Evolutionary conservation across 2,329 filamentous ascomycete species (phyloP).

Genomic region (Exophiala calicioides): DNA sequence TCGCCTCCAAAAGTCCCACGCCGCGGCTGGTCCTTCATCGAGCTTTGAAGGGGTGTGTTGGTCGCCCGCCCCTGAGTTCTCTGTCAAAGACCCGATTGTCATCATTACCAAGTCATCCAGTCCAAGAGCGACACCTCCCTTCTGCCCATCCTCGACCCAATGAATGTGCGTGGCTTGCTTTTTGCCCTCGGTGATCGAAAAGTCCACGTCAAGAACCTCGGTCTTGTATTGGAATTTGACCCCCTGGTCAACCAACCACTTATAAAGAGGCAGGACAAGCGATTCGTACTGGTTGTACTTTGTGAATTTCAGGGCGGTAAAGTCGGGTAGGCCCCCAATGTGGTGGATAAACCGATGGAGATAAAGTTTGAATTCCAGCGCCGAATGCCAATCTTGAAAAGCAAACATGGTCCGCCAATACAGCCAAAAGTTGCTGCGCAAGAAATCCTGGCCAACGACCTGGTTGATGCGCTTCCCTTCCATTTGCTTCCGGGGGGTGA

Average conservation of each 20-base stretch:
- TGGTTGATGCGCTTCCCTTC: slow-evolving; percentile 37
- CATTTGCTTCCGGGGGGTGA: slow-evolving; percentile 29
- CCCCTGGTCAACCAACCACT: slow-evolving; percentile 31
- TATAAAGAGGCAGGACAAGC: slow-evolving; percentile 30
- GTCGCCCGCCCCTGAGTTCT: slow-evolving; percentile 38
- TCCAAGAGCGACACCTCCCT: slow-evolving; percentile 30
- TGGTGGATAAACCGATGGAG: slow-evolving; percentile 31
- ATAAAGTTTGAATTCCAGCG: slow-evolving; percentile 34
- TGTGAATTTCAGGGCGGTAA: slow-evolving; percentile 28
- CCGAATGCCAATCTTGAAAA: slow-evolving; percentile 36
- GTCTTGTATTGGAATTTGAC: slow-evolving; percentile 36
- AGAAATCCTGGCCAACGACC: slow-evolving; percentile 31
- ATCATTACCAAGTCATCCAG: slow-evolving; percentile 43
- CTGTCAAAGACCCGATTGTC: slow-evolving; percentile 43
- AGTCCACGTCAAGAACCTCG: slow-evolving; percentile 33
- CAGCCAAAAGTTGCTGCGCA: slow-evolving; percentile 35
- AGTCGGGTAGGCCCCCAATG: slow-evolving; percentile 26
- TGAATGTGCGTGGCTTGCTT: slow-evolving; percentile 34
- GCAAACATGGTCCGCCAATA: slow-evolving; percentile 34
- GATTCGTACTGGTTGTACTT: slow-evolving; percentile 35
- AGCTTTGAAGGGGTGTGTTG: slow-evolving; percentile 35
- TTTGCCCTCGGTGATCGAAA: slow-evolving; percentile 20
- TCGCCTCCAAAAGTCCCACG: slow-evolving; percentile 47
- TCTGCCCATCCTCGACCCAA: slow-evolving; percentile 27
- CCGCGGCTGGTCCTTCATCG: slow-evolving; percentile 40